Evolutionary conservation across 148 eudicot species (phyloP).

Genomic region (Fagopyrum esculentum): DNA sequence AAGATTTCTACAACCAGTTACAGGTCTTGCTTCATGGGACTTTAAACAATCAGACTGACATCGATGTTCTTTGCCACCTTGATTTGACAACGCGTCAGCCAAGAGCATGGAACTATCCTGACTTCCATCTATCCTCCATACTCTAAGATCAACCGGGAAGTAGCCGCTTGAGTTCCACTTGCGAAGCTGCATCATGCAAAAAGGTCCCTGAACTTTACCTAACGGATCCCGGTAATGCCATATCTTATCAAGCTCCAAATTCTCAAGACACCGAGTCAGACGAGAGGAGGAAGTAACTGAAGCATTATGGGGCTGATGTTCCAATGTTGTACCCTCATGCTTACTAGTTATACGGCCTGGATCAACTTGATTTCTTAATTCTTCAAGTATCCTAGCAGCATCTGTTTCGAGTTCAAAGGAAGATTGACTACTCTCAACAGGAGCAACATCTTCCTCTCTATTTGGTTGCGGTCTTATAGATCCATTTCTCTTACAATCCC

Average conservation of each 20-base stretch:
- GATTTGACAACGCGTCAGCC: constrained; percentile 48
- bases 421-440: constrained; percentile 17
- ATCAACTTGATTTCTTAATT: constrained; percentile 34
- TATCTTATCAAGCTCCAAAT: constrained; percentile 47
- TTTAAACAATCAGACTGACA: constrained; percentile 17
- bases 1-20: constrained; percentile 24
- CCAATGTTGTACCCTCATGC: constrained; percentile 27
- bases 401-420: constrained; percentile 15
- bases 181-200: constrained; percentile 63
- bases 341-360: constrained; percentile 23
- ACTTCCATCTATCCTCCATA: constrained; percentile 56
- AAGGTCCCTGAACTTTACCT: constrained; percentile 86
- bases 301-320: constrained; percentile 31
- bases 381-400: constrained; percentile 22
- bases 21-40: constrained; percentile 28
- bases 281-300: constrained; percentile 33
- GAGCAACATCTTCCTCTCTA: constrained; percentile 34
- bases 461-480: constrained; percentile 25
- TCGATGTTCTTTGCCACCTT: background rate
- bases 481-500: constrained; percentile 28
- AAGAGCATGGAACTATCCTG: constrained; percentile 56
- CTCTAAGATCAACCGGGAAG: constrained; percentile 72
- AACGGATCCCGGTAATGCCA: constrained; percentile 90
- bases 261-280: constrained; percentile 22
- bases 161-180: constrained; percentile 70